Conservation (phyloP, 2,329 filamentous ascomycete species). For the Aspergillus ochraceus region DNA sequence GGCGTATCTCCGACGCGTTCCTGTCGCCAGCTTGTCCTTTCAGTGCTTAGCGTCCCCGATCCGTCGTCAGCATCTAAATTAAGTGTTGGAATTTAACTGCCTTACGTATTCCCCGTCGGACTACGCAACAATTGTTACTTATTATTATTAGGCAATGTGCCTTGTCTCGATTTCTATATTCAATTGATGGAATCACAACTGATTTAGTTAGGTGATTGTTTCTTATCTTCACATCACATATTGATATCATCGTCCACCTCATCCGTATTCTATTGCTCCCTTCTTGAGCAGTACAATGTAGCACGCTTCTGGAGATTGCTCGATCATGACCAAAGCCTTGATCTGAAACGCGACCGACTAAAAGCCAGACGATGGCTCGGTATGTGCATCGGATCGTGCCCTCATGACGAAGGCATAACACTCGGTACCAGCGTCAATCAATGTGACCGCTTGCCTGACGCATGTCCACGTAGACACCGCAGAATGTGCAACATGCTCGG, state of each 20-base stretch:
- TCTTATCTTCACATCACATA: too few relatives aligned
- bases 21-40: slow-evolving; percentile 26
- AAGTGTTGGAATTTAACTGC: neutral
- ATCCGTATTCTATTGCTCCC: neutral
- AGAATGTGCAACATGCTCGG: neutral
- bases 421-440: too few relatives aligned
- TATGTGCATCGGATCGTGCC: too few relatives aligned
- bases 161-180: too few relatives aligned
- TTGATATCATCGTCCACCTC: neutral
- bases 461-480: neutral
- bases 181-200: too few relatives aligned
- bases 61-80: neutral
- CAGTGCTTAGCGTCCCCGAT: neutral
- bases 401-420: neutral
- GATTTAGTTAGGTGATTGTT: too few relatives aligned
- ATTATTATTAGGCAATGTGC: neutral
- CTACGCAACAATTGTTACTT: neutral
- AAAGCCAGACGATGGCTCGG: too few relatives aligned
- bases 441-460: neutral
- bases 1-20: slow-evolving; percentile 11
- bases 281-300: neutral
- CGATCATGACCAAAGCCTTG: too few relatives aligned
- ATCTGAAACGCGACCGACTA: too few relatives aligned
- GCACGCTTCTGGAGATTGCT: neutral
- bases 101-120: neutral